Evolutionary conservation across 169 alveolate genomes (phyloP).

Genomic region (Fabrea salina): DNA sequence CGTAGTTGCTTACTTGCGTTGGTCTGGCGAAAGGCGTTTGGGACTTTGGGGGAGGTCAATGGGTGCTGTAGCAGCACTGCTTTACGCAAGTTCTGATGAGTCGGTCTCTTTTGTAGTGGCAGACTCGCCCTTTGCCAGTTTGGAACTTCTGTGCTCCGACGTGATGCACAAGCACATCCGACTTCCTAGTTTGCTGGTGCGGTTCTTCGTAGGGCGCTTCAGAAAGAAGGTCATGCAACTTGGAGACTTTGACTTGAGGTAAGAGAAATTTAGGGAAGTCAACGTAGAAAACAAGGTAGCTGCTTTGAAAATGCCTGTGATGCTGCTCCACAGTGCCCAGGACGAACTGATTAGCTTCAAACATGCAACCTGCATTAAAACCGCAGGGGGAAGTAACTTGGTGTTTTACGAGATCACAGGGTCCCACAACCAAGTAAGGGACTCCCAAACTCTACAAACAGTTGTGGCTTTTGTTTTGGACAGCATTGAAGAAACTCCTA

Average conservation of each 20-base stretch:
- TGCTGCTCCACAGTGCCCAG: slow-evolving; percentile 1
- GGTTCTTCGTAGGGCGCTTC: not conserved
- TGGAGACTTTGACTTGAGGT: slow-evolving; percentile 17
- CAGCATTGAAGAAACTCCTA: slow-evolving; percentile 3
- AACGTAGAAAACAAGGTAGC: not conserved
- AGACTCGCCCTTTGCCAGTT: slow-evolving; percentile 35
- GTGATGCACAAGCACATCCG: not conserved
- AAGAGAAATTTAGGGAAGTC: not conserved
- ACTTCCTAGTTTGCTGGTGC: not conserved
- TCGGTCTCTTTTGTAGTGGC: slow-evolving; percentile 3
- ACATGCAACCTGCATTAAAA: not conserved
- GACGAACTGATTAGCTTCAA: slow-evolving; percentile 16
- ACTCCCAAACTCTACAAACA: not conserved
- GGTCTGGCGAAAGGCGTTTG: slow-evolving; percentile 46
- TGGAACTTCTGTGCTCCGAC: not conserved
- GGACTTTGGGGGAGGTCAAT: slow-evolving; percentile 80
- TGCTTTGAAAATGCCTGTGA: not conserved
- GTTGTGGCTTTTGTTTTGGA: not conserved
- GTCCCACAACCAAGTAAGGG: not conserved
- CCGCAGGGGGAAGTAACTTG: not conserved
- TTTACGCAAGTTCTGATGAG: slow-evolving; percentile 1
- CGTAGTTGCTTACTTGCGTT: slow-evolving; percentile 56
- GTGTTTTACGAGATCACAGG: not conserved
- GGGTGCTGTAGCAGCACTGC: slow-evolving; percentile 73
- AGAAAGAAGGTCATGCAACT: not conserved